Percentiles rank a stretch among this genome's conserved stretches.
Conservation (phyloP, 2,329 filamentous ascomycete genomes). For the Pseudocercospora fuligena region DNA sequence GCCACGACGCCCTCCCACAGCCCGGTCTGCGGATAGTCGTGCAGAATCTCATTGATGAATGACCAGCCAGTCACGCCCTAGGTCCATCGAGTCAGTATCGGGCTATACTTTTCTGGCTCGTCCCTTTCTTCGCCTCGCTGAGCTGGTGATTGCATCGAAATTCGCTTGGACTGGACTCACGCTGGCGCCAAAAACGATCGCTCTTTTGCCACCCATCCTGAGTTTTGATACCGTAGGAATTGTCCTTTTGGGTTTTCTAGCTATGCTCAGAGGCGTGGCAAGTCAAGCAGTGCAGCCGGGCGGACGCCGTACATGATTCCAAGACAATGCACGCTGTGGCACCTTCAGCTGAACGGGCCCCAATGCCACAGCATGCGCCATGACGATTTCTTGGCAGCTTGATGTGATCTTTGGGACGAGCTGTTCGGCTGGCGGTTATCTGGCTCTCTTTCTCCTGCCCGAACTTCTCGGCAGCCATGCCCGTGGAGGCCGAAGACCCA, state of each 20-base stretch:
- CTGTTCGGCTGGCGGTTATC: neutral
- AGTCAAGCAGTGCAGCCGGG: neutral
- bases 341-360: neutral
- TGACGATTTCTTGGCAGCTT: slow-evolving; percentile 2
- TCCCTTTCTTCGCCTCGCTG: neutral
- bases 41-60: slow-evolving; percentile 53
- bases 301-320: neutral
- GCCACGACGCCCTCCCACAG: slow-evolving; percentile 52
- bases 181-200: slow-evolving; percentile 45
- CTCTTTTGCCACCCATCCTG: slow-evolving; percentile 18
- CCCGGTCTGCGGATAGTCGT: slow-evolving; percentile 51
- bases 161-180: neutral
- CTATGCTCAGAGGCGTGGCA: neutral
- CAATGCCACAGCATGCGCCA: neutral
- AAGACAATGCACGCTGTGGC: neutral
- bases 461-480: neutral
- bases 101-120: neutral
- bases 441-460: slow-evolving; percentile 1
- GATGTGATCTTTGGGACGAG: neutral
- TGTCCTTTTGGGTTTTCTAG: neutral
- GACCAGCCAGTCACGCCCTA: slow-evolving; percentile 56
- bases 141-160: neutral
- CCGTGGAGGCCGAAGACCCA: neutral
- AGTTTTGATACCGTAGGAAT: neutral
- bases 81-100: neutral